phyloP scores from a whole-genome alignment of 495 filamentous ascomycete species.

The Haplographium delicatum region DNA sequence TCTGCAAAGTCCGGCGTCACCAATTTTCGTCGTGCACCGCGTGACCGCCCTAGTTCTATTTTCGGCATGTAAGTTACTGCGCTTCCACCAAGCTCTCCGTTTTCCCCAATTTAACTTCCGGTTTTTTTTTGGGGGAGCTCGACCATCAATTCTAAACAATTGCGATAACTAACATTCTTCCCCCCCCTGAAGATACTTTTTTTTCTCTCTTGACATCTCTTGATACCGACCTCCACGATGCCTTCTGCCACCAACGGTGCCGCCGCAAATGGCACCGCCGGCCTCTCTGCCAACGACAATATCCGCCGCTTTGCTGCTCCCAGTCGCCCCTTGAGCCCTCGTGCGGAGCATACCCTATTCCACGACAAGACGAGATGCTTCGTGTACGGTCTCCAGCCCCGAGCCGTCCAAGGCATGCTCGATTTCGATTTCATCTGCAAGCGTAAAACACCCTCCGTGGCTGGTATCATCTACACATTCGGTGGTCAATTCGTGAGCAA shows the following conservation, averaged over 20 bases:
- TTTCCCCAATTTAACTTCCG: constrained; percentile 1
- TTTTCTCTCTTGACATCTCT: constrained; percentile 19
- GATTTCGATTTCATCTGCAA: constrained; percentile 99
- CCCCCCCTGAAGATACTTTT: constrained; percentile 1
- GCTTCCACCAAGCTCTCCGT: too few relatives aligned
- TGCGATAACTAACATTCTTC: constrained; percentile 18
- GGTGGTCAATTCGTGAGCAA: constrained; percentile 99
- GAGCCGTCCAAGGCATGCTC: constrained; percentile 98
- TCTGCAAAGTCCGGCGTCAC: too few relatives aligned
- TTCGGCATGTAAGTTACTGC: too few relatives aligned
- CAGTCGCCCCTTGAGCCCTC: constrained; percentile 85
- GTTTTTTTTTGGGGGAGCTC: constrained; percentile 2
- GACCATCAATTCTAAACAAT: neutral
- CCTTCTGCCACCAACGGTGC: constrained; percentile 34
- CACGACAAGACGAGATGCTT: constrained; percentile 99
- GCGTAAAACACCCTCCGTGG: constrained; percentile 89
- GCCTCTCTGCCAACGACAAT: constrained; percentile 87
- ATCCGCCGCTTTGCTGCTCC: constrained; percentile 94
- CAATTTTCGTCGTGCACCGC: too few relatives aligned
- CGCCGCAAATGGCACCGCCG: constrained; percentile 33
- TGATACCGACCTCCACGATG: constrained; percentile 40
- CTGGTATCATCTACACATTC: constrained; percentile 99
- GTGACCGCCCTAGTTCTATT: too few relatives aligned
- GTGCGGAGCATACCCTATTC: constrained; percentile 81
- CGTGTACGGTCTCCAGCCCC: constrained; percentile 96